Conservation (phyloP, 441 rosid species). For the Populus tomentosa region DNA sequence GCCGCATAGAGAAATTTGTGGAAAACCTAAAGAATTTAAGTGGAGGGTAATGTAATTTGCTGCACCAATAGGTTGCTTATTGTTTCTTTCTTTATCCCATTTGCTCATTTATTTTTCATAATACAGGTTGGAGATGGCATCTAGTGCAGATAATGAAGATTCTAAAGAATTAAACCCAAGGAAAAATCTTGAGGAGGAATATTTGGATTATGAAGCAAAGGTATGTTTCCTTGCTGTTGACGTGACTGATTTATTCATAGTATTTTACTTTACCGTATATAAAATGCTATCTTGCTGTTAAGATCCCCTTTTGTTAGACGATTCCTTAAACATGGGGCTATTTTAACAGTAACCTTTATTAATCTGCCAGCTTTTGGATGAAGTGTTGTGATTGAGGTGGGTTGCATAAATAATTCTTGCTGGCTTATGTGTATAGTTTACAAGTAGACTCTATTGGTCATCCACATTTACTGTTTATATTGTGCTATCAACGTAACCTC, state of each 20-base stretch:
- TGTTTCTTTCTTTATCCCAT: constrained; percentile 12
- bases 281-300: not conserved
- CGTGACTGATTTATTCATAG: not conserved
- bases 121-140: constrained; percentile 52
- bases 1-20: constrained; percentile 70
- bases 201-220: constrained; percentile 85
- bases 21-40: constrained; percentile 76
- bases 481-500: not conserved
- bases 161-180: constrained; percentile 60
- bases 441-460: not conserved
- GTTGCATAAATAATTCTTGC: not conserved
- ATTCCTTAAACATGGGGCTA: not conserved
- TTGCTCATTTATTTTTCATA: constrained; percentile 19
- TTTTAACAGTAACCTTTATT: not conserved
- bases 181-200: constrained; percentile 88
- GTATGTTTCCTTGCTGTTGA: constrained; percentile 26
- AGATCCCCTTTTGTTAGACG: not conserved
- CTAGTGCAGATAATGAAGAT: constrained; percentile 44
- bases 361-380: not conserved
- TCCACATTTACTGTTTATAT: not conserved
- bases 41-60: constrained; percentile 51
- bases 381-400: not conserved
- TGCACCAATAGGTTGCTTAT: constrained; percentile 8
- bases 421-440: not conserved
- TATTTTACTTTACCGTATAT: not conserved